A percentile compares a stretch with the other conserved stretches of the same genome.
These are phyloP conservation scores for Fusarium liriodendri DNA, from an alignment of 2,329 filamentous ascomycete species.

Conservation along the genomic window DNA sequence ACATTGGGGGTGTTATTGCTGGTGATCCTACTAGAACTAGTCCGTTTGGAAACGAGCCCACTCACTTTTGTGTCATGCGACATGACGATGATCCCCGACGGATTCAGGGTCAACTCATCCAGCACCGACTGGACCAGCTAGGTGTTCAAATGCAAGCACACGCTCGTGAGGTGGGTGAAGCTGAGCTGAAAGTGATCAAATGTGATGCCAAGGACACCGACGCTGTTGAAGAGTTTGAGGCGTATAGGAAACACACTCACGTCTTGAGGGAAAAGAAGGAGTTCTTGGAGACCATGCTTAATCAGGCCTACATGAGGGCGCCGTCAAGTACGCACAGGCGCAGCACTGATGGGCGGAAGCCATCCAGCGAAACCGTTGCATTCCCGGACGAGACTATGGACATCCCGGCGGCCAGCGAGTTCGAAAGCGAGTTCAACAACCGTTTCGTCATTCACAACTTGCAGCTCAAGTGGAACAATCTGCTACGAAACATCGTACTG, in stretches of 20 bases:
- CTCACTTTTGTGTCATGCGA: conserved; percentile 96
- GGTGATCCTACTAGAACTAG: conserved; percentile 87
- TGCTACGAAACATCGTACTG: conserved; percentile 93
- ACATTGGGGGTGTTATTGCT: conserved; percentile 83
- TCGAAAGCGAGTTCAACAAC: conserved; percentile 96
- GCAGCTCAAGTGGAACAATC: conserved; percentile 98
- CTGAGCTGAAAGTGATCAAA: conserved; percentile 74
- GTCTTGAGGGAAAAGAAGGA: conserved; percentile 68
- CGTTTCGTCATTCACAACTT: conserved; percentile 98
- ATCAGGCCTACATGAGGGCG: conserved; percentile 57
- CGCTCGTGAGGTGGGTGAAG: conserved; percentile 76
- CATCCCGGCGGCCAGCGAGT: conserved; percentile 79
- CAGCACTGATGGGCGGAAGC: conserved; percentile 42
- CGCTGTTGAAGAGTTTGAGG: conserved; percentile 69
- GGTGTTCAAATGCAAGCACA: conserved; percentile 83
- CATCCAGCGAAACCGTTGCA: conserved; percentile 56
- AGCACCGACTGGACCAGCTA: conserved; percentile 81
- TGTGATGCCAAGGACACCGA: conserved; percentile 61
- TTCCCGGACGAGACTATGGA: conserved; percentile 72
- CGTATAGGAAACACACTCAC: conserved; percentile 64
- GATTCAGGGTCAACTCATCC: conserved; percentile 88
- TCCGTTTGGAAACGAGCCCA: conserved; percentile 91
- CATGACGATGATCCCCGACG: conserved; percentile 87
- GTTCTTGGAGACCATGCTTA: conserved; percentile 69
- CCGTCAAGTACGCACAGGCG: conserved; percentile 44